Evolutionary conservation across 1,139 yeast species (phyloP).

Genomic region (Candida mesenterica): DNA sequence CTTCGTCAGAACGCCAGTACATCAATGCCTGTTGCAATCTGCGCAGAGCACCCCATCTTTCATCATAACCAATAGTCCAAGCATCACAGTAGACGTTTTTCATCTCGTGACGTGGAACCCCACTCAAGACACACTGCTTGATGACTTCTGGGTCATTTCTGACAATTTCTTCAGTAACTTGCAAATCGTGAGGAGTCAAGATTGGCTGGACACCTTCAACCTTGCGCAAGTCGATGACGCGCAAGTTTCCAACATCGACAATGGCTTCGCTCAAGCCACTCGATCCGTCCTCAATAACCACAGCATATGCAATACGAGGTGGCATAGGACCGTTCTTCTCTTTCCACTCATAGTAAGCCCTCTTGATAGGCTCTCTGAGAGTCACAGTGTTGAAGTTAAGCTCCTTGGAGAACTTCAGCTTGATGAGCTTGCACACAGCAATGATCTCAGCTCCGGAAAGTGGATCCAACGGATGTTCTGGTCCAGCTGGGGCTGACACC

Average conservation of each 20-base stretch:
- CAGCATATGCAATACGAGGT: conserved; percentile 66
- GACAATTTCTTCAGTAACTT: conserved; percentile 60
- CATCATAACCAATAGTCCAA: conserved; percentile 85
- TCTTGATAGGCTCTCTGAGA: conserved; percentile 67
- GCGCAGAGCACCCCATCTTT: conserved; percentile 75
- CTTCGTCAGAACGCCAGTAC: conserved; percentile 75
- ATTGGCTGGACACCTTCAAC: conserved; percentile 70
- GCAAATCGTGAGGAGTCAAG: conserved; percentile 67
- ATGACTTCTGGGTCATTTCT: conserved; percentile 69
- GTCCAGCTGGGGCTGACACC: conserved; percentile 48
- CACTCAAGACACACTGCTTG: conserved; percentile 69
- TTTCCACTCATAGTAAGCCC: conserved; percentile 62
- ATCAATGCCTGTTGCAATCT: conserved; percentile 79
- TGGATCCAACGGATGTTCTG: conserved; percentile 73
- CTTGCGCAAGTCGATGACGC: conserved; percentile 46
- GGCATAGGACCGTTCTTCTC: conserved; percentile 61
- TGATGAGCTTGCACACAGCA: conserved; percentile 44
- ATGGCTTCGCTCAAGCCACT: conserved; percentile 69
- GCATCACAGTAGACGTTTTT: conserved; percentile 76
- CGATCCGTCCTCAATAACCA: conserved; percentile 57
- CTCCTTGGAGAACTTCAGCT: conserved; percentile 43
- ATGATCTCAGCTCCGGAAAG: conserved; percentile 57
- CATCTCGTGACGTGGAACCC: conserved; percentile 66
- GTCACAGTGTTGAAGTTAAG: conserved; percentile 68
- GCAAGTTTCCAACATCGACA: conserved; percentile 52